Evolutionary conservation across 495 filamentous ascomycete species (phyloP).

Genomic region (Penicillium egyptiacum): DNA sequence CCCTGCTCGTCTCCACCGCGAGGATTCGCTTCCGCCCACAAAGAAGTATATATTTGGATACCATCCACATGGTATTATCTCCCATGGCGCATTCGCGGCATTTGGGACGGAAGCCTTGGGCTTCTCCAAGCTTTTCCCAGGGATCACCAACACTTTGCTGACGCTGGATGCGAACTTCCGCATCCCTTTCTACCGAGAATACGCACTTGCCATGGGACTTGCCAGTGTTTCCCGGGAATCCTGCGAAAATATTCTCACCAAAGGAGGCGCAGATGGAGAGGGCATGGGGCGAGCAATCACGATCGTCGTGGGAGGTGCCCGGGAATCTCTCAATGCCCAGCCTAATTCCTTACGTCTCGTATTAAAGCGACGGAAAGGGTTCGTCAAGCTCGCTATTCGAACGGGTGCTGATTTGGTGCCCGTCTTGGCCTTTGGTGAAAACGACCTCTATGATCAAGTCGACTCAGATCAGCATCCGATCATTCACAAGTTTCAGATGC

Average conservation of each 20-base stretch:
- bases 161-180: slow-evolving; percentile 92
- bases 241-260: slow-evolving; percentile 80
- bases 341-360: slow-evolving; percentile 74
- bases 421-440: slow-evolving; percentile 90
- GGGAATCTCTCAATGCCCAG: slow-evolving; percentile 84
- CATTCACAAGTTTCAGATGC: slow-evolving; percentile 74
- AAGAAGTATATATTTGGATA: slow-evolving; percentile 98
- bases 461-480: slow-evolving; percentile 65
- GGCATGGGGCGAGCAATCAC: slow-evolving; percentile 97
- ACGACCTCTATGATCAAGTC: slow-evolving; percentile 91
- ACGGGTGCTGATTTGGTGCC: slow-evolving; percentile 91
- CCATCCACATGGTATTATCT: slow-evolving; percentile 96
- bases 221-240: slow-evolving; percentile 87
- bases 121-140: slow-evolving; percentile 86
- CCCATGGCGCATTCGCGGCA: slow-evolving; percentile 88
- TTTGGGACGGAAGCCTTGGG: slow-evolving; percentile 90
- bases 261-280: slow-evolving; percentile 72
- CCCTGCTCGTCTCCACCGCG: slow-evolving; percentile 83
- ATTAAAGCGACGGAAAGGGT: slow-evolving; percentile 80
- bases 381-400: slow-evolving; percentile 87
- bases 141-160: slow-evolving; percentile 89
- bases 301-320: slow-evolving; percentile 90
- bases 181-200: slow-evolving; percentile 91
- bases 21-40: slow-evolving; percentile 68
- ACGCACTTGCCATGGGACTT: slow-evolving; percentile 80